Conservation (phyloP, 2,329 filamentous ascomycete species). For the Penicillium sp. region DNA sequence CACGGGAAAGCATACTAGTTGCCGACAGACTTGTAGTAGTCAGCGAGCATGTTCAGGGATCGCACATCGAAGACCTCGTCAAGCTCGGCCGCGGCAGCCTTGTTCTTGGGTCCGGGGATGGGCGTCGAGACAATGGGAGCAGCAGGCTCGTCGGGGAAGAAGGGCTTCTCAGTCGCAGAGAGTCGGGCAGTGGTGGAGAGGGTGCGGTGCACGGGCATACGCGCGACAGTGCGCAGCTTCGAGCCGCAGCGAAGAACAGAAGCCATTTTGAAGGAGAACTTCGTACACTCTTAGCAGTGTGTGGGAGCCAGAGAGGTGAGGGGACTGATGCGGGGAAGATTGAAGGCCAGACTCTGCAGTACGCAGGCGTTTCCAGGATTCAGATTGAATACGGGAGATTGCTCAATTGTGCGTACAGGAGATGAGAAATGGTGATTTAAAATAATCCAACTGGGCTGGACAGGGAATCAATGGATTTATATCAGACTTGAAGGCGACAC, state of each 20-base stretch:
- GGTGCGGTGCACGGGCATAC: slow-evolving; percentile 30
- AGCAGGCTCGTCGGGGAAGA: slow-evolving; percentile 54
- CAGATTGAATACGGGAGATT: too few relatives aligned
- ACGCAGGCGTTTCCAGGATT: background rate
- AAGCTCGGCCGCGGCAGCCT: slow-evolving; percentile 63
- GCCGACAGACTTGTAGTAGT: slow-evolving; percentile 67
- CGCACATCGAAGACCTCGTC: slow-evolving; percentile 78
- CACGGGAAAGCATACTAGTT: slow-evolving; percentile 57
- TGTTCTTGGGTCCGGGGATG: slow-evolving; percentile 71
- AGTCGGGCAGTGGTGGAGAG: slow-evolving; percentile 33
- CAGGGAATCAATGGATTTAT: slow-evolving; percentile 18
- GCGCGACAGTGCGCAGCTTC: slow-evolving; percentile 29
- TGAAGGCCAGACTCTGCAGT: slow-evolving; percentile 1
- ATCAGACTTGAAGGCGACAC: slow-evolving; percentile 3
- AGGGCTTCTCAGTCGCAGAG: slow-evolving; percentile 41
- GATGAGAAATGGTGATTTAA: background rate
- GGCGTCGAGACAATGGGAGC: slow-evolving; percentile 50
- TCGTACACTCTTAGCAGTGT: background rate
- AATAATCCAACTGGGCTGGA: background rate
- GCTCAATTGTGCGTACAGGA: too few relatives aligned
- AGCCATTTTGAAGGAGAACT: slow-evolving; percentile 27
- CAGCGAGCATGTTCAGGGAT: slow-evolving; percentile 74
- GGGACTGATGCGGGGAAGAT: slow-evolving; percentile 6
- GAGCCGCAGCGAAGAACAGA: slow-evolving; percentile 33
- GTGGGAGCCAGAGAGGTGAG: slow-evolving; percentile 2